These are phyloP conservation scores for Colletotrichum viniferum DNA, from an alignment of 2,329 filamentous ascomycete species.

Conservation along the genomic window DNA sequence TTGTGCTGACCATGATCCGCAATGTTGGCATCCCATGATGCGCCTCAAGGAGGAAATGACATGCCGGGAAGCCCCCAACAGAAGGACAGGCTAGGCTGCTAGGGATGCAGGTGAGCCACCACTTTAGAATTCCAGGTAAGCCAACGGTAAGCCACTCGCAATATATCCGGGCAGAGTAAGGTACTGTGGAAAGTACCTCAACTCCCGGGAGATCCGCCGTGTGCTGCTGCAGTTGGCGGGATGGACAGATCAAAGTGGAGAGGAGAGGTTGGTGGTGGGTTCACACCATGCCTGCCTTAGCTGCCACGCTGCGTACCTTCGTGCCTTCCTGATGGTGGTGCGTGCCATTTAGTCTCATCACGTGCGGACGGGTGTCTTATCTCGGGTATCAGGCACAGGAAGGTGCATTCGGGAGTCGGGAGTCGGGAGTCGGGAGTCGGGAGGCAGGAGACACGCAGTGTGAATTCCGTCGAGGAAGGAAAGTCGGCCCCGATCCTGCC, in stretches of 20 bases:
- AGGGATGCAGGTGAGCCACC: conserved; percentile 4
- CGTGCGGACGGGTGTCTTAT: not conserved
- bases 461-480: not conserved
- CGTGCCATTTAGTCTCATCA: not conserved
- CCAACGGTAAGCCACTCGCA: not conserved
- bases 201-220: conserved; percentile 16
- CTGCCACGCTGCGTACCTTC: not conserved
- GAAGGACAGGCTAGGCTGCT: not conserved
- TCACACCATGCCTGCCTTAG: not conserved
- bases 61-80: not conserved
- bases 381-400: not conserved
- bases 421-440: not conserved
- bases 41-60: not conserved
- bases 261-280: not conserved
- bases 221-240: not conserved
- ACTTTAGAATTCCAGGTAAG: not conserved
- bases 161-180: not conserved
- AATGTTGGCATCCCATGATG: not conserved
- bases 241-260: not conserved
- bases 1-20: not conserved
- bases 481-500: not conserved
- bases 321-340: not conserved
- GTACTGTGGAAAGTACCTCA: not conserved
- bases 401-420: not conserved
- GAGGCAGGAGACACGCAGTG: too few species aligned